Percentiles rank a stretch among this genome's conserved stretches.
Evolutionary conservation across 2,329 filamentous ascomycete genomes (phyloP).

Genomic region (Ceratocystis variospora): DNA sequence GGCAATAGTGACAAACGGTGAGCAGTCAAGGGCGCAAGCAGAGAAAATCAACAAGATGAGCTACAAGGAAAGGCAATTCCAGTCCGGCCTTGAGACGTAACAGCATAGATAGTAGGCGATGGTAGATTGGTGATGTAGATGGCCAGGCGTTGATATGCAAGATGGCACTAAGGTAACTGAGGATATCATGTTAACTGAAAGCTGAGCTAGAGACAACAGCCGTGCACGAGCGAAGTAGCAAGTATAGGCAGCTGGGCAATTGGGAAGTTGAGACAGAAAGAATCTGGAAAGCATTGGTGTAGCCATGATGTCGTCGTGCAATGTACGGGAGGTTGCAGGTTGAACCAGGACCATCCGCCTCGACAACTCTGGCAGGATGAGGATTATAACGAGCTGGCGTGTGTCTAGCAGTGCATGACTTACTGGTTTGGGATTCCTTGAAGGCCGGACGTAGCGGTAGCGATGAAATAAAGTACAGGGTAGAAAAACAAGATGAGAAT

Average conservation of each 20-base stretch:
- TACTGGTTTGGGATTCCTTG: background rate
- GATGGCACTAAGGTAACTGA: too few species aligned
- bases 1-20: background rate
- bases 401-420: background rate
- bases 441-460: too few species aligned
- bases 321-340: background rate
- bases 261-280: background rate
- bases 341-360: background rate
- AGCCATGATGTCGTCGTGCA: background rate
- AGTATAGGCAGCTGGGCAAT: background rate
- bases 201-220: background rate
- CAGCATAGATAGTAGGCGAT: background rate
- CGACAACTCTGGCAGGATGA: background rate
- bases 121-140: background rate
- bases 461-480: too few species aligned
- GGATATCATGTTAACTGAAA: too few species aligned
- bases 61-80: background rate
- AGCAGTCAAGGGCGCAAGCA: background rate
- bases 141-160: background rate
- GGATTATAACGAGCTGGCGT: background rate
- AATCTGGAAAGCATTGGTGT: background rate
- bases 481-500: too few species aligned
- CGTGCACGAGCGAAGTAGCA: background rate
- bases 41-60: background rate
- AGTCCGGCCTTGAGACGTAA: background rate